A percentile compares a stretch with the other conserved stretches of the same genome.
Evolutionary conservation across 768 basidiomycete species (phyloP).

Genomic region (Lentinula sp.): DNA sequence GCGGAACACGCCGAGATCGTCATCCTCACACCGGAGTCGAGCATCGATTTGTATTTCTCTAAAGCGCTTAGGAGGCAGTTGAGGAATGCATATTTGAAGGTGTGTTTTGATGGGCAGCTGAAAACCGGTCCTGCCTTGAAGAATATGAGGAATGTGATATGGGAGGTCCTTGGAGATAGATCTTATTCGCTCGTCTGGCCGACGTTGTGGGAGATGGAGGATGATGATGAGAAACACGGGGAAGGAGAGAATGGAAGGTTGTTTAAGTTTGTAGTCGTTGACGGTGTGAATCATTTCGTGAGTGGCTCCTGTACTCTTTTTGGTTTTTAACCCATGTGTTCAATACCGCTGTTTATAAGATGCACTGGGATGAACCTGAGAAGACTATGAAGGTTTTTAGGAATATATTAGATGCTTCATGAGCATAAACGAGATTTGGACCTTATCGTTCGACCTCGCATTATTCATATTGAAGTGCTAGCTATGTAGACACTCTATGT

Average conservation of each 20-base stretch:
- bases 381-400: background rate
- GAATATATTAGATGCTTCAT: background rate
- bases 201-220: conserved; percentile 1
- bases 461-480: no score
- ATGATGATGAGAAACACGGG: background rate
- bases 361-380: conserved; percentile 3
- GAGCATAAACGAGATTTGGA: background rate
- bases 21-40: background rate
- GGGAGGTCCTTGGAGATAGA: background rate
- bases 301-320: background rate
- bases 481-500: no score
- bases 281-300: conserved; percentile 3
- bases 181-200: background rate
- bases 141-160: background rate
- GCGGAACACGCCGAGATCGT: conserved; percentile 10
- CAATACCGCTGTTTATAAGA: background rate
- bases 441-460: no score
- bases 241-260: background rate
- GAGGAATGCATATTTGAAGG: background rate
- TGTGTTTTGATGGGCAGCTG: background rate
- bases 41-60: background rate
- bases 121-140: background rate
- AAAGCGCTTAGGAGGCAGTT: background rate
- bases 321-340: no score
- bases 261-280: background rate